Evolutionary conservation across 108 stramenopile genomes (phyloP), one percentile per base, ranked within the genome.

Genomic region (Cylindrotheca fusiformis): DNA sequence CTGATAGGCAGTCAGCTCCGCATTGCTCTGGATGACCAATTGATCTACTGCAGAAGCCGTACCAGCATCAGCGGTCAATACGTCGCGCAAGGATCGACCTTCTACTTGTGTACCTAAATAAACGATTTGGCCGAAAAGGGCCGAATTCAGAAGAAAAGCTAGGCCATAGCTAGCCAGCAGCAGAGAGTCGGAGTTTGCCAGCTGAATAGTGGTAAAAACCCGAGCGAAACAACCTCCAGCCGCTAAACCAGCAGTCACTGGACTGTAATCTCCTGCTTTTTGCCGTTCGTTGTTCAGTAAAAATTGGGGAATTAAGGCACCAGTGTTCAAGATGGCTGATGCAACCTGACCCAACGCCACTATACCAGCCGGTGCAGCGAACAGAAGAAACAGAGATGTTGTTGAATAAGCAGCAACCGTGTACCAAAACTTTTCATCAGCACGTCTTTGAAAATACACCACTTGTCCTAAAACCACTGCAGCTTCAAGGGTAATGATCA

Each of bases 301-400:
- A 54, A 77, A 63, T 56, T 84, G 83, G 17, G 83, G 83, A 0
- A 84, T 0, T 31, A 84, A 64, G 2, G 79, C 72, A 24, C 50
- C 60, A 1, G 61, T 55, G 57, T 75, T 78, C 32, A 84, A 49
- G 20, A 53, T 22, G 20, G 72, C 66, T 12, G 83, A 68, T 12
- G n/a, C 0, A 17, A 60, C 58, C 71, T 84, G 83, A 21, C 70
- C 77, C 18, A 61, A 31, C 0, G 74, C 65, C 10, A 82, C 20
- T 29, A 67, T 30, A 30, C 50, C 45, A 19, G 51, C 30, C 2
- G 73, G 50, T 0, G 73, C 63, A 31, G 51, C 69, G 32, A 67
- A 26, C 29, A 50, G 31, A 25, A 69, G 58, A 58, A 53, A 41
- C 31, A 63, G 47, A 10, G 55, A 28, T 24, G 48, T 47, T 61